Evolutionary conservation across 345 rosid genomes (phyloP).

Genomic region (Dipteronia sinensis): DNA sequence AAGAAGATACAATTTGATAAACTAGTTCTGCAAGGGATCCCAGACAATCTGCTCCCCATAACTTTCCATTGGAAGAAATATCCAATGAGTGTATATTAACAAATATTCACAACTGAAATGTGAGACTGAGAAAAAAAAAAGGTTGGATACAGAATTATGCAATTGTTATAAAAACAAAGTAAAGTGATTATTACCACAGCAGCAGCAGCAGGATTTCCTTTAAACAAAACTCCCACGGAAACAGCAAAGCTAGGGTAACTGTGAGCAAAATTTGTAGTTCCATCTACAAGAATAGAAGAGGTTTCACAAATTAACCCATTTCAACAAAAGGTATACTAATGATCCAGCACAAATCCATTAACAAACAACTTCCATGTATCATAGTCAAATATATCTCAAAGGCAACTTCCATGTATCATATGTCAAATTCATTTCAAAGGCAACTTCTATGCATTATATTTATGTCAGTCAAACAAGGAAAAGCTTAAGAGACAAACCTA

Average conservation of each 20-base stretch:
- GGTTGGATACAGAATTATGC: conserved; percentile 12
- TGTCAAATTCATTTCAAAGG: background rate
- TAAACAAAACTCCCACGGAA: conserved; percentile 86
- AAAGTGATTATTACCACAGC: conserved; percentile 65
- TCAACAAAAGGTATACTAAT: background rate
- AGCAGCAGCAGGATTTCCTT: conserved; percentile 85
- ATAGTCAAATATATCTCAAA: background rate
- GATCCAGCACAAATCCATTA: background rate
- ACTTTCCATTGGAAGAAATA: background rate
- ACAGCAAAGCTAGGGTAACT: conserved; percentile 98
- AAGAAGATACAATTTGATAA: background rate
- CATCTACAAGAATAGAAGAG: conserved; percentile 52
- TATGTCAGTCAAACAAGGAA: background rate
- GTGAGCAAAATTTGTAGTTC: conserved; percentile 96
- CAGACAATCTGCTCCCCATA: background rate
- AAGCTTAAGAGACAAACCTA: conserved; percentile 55
- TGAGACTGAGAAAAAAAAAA: background rate
- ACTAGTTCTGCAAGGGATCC: background rate
- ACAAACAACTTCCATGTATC: background rate
- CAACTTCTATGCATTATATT: background rate
- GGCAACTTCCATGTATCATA: background rate
- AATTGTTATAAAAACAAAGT: conserved; percentile 2
- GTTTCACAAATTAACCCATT: background rate
- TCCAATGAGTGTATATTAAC: background rate
- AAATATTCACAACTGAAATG: conserved; percentile 3